Conservation (phyloP, 202 grass and related monocot species). For the Digitaria exilis region DNA sequence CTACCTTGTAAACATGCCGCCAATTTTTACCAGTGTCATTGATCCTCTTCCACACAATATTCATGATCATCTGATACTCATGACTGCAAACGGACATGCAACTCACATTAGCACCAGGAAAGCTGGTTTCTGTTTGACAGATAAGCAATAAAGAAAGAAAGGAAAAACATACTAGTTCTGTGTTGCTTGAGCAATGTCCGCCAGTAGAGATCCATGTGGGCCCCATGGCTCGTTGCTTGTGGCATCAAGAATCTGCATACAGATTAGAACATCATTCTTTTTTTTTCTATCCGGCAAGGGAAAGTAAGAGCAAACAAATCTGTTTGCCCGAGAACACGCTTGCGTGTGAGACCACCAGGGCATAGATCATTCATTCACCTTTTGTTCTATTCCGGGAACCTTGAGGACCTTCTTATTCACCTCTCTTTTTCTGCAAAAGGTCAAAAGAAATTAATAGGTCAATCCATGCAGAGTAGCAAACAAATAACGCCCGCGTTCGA, state of each 20-base stretch:
- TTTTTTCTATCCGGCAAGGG: background rate
- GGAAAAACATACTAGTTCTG: constrained; percentile 61
- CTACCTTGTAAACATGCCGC: constrained; percentile 99
- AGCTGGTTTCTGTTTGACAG: background rate
- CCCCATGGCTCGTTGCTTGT: constrained; percentile 99
- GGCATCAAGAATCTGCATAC: constrained; percentile 81
- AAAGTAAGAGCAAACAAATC: background rate
- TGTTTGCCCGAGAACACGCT: background rate
- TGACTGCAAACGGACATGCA: constrained; percentile 56
- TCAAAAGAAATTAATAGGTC: background rate
- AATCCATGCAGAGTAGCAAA: constrained; percentile 9
- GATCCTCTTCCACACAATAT: constrained; percentile 98
- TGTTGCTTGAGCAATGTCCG: constrained; percentile 87
- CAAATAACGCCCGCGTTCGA: background rate
- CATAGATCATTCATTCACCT: constrained; percentile 51
- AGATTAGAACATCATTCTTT: constrained; percentile 11
- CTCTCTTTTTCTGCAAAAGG: constrained; percentile 75
- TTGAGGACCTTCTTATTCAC: constrained; percentile 99
- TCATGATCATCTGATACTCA: constrained; percentile 97
- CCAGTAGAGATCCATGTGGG: constrained; percentile 90
- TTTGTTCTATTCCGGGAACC: constrained; percentile 84
- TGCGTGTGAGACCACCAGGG: background rate
- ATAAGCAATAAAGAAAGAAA: background rate
- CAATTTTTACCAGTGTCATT: constrained; percentile 98
- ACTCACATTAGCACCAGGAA: constrained; percentile 25